Conservation (phyloP, 83 land plant genomes). For the Picea abies region DNA sequence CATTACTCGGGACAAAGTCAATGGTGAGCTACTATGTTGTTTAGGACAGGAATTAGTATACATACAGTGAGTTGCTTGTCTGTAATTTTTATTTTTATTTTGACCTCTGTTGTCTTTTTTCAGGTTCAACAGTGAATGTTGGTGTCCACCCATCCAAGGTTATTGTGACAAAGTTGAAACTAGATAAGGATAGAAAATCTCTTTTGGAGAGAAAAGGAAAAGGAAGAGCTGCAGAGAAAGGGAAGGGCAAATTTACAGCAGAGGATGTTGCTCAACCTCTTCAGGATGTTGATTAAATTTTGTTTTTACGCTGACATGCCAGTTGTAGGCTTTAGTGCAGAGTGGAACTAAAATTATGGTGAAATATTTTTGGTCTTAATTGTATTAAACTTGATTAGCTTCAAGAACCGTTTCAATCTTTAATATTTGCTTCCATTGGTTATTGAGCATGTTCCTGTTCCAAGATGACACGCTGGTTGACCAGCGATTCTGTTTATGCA, state of each 20-base stretch:
- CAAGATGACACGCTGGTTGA: no score
- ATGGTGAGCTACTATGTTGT: constrained; percentile 37
- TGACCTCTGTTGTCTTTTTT: background rate
- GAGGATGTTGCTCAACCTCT: constrained; percentile 69
- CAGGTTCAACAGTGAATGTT: constrained; percentile 66
- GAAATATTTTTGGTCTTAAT: background rate
- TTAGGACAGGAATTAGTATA: background rate
- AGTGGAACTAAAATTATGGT: background rate
- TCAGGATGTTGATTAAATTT: constrained; percentile 68
- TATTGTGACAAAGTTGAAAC: constrained; percentile 60
- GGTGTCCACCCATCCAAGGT: constrained; percentile 76
- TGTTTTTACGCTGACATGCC: background rate
- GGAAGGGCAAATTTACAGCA: constrained; percentile 60
- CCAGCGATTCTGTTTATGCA: no score
- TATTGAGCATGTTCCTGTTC: background rate
- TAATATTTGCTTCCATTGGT: background rate
- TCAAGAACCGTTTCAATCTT: background rate
- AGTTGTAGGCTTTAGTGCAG: constrained; percentile 3
- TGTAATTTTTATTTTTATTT: background rate
- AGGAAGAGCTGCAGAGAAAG: constrained; percentile 77
- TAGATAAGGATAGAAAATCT: constrained; percentile 72
- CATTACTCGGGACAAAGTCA: constrained; percentile 82
- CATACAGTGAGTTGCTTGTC: background rate
- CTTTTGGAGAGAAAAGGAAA: constrained; percentile 83
- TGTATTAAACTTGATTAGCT: background rate